Conservation (phyloP, 495 filamentous ascomycete species). For the Penicillium samsonianum region DNA sequence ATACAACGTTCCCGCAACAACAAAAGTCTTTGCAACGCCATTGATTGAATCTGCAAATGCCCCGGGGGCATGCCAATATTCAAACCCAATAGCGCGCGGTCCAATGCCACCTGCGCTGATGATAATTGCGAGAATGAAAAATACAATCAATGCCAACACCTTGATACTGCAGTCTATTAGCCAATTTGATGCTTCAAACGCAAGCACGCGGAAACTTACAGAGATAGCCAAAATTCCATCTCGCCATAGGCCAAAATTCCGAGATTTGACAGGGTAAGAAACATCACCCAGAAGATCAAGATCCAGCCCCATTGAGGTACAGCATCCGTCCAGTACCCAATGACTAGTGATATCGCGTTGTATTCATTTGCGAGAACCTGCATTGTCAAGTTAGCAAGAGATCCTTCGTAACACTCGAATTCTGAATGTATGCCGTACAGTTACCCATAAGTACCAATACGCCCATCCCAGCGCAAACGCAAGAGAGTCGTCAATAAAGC, state of each 20-base stretch:
- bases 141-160: constrained; percentile 59
- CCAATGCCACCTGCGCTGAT: constrained; percentile 65
- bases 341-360: constrained; percentile 49
- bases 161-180: constrained; percentile 37
- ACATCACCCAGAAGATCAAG: constrained; percentile 63
- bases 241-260: constrained; percentile 72
- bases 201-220: constrained; percentile 20
- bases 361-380: constrained; percentile 54
- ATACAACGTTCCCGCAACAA: constrained; percentile 72
- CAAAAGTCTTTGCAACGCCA: constrained; percentile 54
- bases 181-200: background rate
- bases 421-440: constrained; percentile 23
- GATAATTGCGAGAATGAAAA: constrained; percentile 68
- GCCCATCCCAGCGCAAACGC: constrained; percentile 57
- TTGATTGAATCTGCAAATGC: constrained; percentile 68
- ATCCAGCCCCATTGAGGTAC: constrained; percentile 61
- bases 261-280: constrained; percentile 41
- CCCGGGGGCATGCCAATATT: constrained; percentile 67
- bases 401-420: background rate
- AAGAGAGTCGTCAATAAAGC: constrained; percentile 56
- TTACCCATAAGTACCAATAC: constrained; percentile 63
- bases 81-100: constrained; percentile 57
- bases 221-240: constrained; percentile 49
- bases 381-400: background rate
- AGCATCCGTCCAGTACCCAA: constrained; percentile 41